Conservation (phyloP, 2,329 filamentous ascomycete species). For the Xylariaceae sp. region DNA sequence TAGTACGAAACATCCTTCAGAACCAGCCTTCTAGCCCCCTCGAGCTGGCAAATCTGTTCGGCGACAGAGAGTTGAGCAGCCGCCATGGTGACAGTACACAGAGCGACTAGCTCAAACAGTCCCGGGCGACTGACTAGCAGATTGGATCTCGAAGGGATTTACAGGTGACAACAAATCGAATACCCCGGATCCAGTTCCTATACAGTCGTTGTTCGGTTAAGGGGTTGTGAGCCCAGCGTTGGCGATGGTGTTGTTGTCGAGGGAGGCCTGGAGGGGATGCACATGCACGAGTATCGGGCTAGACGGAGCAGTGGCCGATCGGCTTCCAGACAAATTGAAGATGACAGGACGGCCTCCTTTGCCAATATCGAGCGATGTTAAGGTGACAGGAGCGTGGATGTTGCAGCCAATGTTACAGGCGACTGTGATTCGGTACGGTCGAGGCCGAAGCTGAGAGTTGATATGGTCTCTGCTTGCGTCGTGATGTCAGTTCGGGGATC, state of each 20-base stretch:
- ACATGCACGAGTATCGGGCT: constrained; percentile 4
- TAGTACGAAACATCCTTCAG: constrained; percentile 84
- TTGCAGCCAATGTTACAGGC: background rate
- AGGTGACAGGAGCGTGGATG: background rate
- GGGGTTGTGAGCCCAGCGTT: background rate
- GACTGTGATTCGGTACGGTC: background rate
- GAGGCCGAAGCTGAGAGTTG: constrained; percentile 1
- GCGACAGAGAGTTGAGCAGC: constrained; percentile 48
- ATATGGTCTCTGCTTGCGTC: constrained; percentile 9
- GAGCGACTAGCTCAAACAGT: constrained; percentile 10
- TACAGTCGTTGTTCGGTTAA: background rate
- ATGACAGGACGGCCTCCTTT: background rate
- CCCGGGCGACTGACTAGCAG: constrained; percentile 9
- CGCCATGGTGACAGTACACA: constrained; percentile 42
- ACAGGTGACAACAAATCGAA: constrained; percentile 10
- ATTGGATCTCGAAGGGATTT: constrained; percentile 4
- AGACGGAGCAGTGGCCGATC: background rate
- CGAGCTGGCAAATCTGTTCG: constrained; percentile 80
- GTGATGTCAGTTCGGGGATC: constrained; percentile 21
- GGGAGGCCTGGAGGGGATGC: background rate
- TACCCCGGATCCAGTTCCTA: background rate
- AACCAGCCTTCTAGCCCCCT: constrained; percentile 84
- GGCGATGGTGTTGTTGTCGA: background rate
- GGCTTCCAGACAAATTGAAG: constrained; percentile 3
- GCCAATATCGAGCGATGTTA: background rate